phyloP scores from a whole-genome alignment of 2,329 filamentous ascomycete species.

The Cladophialophora carrionii region DNA sequence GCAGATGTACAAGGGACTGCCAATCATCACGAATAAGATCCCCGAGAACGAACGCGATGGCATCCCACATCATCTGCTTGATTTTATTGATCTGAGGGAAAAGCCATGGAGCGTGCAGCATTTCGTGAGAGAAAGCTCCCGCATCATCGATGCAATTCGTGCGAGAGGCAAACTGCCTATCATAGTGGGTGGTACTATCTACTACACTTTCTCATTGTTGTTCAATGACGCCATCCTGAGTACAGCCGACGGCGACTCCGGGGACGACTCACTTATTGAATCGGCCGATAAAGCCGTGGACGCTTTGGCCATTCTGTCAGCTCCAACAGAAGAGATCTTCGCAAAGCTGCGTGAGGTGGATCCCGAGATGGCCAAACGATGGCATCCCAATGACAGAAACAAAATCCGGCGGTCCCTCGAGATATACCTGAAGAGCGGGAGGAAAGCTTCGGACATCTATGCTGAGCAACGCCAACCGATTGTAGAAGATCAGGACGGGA shows the following conservation, averaged over 20 bases:
- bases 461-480: constrained; percentile 63
- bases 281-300: constrained; percentile 33
- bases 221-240: constrained; percentile 72
- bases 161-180: constrained; percentile 80
- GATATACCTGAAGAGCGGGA: constrained; percentile 83
- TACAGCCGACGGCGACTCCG: constrained; percentile 35
- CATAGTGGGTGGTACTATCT: constrained; percentile 91
- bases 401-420: constrained; percentile 90
- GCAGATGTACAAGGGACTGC: constrained; percentile 91
- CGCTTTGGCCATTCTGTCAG: constrained; percentile 67
- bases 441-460: constrained; percentile 82
- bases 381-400: constrained; percentile 90
- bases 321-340: constrained; percentile 71
- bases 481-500: not conserved
- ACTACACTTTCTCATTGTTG: constrained; percentile 87
- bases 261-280: constrained; percentile 37
- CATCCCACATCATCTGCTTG: constrained; percentile 85
- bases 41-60: constrained; percentile 72
- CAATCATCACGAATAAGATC: constrained; percentile 95
- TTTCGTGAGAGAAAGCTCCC: constrained; percentile 72
- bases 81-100: constrained; percentile 73
- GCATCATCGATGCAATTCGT: constrained; percentile 75
- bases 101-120: constrained; percentile 80
- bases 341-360: constrained; percentile 77
- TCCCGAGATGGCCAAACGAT: constrained; percentile 82